phyloP scores from a whole-genome alignment of 345 rosid genomes.

The Lagerstroemia speciosa region DNA sequence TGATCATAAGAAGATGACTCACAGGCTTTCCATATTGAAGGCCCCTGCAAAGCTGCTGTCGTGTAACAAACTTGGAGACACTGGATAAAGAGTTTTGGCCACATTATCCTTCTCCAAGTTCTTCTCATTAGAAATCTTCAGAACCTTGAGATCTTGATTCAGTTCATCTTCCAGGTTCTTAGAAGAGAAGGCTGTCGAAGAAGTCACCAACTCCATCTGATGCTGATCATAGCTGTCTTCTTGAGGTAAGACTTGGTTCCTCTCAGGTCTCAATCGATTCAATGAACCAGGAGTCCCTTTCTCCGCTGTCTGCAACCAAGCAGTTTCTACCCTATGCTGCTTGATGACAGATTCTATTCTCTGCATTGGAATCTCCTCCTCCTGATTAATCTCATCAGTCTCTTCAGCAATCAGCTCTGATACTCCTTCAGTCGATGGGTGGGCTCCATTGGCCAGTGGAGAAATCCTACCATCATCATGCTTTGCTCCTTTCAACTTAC shows the following conservation, averaged over 20 bases:
- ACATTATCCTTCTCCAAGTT: constrained; percentile 44
- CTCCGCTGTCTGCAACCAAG: constrained; percentile 91
- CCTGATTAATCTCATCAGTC: constrained; percentile 31
- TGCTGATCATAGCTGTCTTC: constrained; percentile 46
- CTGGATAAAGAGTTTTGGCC: constrained; percentile 40
- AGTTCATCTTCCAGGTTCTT: constrained; percentile 65
- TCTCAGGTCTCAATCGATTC: constrained; percentile 61
- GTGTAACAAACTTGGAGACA: constrained; percentile 86
- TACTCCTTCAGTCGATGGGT: constrained; percentile 23
- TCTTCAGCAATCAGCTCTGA: constrained; percentile 30
- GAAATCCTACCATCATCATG: constrained; percentile 21
- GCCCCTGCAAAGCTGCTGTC: constrained; percentile 33
- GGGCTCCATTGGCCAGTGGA: constrained; percentile 15
- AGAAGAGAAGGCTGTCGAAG: constrained; percentile 43
- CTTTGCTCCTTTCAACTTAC: constrained; percentile 24
- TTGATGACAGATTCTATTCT: constrained; percentile 89
- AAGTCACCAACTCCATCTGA: constrained; percentile 34
- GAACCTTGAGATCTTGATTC: constrained; percentile 55
- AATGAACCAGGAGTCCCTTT: constrained; percentile 69
- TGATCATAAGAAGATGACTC: constrained; percentile 21
- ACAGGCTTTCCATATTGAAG: constrained; percentile 70
- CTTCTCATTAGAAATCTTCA: constrained; percentile 48
- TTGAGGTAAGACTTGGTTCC: constrained; percentile 84
- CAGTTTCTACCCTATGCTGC: constrained; percentile 89
- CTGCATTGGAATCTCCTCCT: constrained; percentile 62